Evolutionary conservation across 2,329 filamentous ascomycete genomes (phyloP), one percentile per base, ranked within the genome.

Genomic region (Xylaria sp.): DNA sequence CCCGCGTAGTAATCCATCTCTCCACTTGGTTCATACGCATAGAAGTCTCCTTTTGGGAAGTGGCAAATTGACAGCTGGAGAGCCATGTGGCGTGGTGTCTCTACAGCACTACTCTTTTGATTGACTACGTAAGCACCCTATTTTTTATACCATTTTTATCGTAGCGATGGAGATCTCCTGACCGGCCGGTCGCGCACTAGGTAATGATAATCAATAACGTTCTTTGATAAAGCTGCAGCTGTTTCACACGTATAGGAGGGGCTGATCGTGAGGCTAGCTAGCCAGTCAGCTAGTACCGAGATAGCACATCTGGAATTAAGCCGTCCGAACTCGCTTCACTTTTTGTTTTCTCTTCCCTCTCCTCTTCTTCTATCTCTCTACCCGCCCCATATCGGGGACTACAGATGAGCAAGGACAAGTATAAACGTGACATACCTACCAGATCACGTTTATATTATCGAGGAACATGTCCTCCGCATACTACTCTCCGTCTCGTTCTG

Each of bases 191-290:
- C 39, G 14, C 17, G 8, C 12, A 42, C 39, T 42, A 42, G 39
- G 39, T 30, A 12, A 57, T 58, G 47, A 53, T 47, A 58, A 62
- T 62, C 19, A 27, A 56, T 47, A 55, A 45, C 48, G 54, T 39
- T 34, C 55, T 39, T 48, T 66, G 51, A 50, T 36, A n/a, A 50
- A 45, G 32, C 39, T 71, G 64, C 69, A 70, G 56, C 39, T 70
- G 60, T 47, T 55, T 50, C 47, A 69, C 56, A 58, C 62, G 67
- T 66, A 42, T 9, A 42, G 71, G 72, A 73, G 67, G 73, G 74
- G 71, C 70, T 73, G 71, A 76, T 76, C 71, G 70, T 68, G 69
- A 75, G 70, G 72, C 71, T 75, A 65, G 64, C 64, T 64, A 73
- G 64, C 74, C 73, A 76, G 73, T 73, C 67, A 73, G 71, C 70